Base-by-base conservation (phyloP, 192 early-diverging fungal species). In the Coemansia sp. region DNA sequence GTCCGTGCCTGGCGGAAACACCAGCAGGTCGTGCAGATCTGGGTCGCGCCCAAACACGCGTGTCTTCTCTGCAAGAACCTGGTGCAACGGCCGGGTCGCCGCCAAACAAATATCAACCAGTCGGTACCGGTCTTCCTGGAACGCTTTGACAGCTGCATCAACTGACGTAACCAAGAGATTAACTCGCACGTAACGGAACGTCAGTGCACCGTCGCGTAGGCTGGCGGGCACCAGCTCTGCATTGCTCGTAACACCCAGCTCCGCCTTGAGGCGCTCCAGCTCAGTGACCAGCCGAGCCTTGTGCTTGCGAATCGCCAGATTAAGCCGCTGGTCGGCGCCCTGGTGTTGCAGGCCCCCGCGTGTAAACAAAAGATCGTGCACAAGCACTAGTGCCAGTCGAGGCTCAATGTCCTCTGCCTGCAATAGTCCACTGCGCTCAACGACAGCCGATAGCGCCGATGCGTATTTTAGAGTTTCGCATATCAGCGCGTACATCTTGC, bases 141-240 rank as follows among this genome's bases (percentile, higher is more conserved):
- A 84, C 9, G 55, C 58, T 15, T 82, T 60, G 9, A 94, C 74
- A 1, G 86, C 86, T 9, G 85, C 61, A 8, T 90, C 81, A 18
- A 91, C 80, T 0, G 86, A 84, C 7, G 85, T 79, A 41, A 82
- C 78, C 29, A 90, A 70, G n/a, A 85, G 77, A 65, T 99, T 99
- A 3, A 99, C 88, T 5, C 96, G 81, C 11, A 89, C 88, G 73
- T 92, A 93, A 32, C 96, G 76, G 21, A 91, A 90, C 17, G 94
- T 67, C 49, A 33, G 50, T n/a, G 18, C 34, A 4, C 26, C n/a
- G 70, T 83, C 61, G 45, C 79, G 58, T 70, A 79, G 47, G 70
- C 68, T 40, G 53, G 78, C 63, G 30, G 86, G 81, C 39, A 91
- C 76, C 41, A 95, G 76, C 32, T 92, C 91, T 18, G 70, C 79